A percentile compares a stretch with the other conserved stretches of the same genome.
phyloP scores from a whole-genome alignment of 192 early-diverging fungal species.

The Umbelopsis vinacea region DNA sequence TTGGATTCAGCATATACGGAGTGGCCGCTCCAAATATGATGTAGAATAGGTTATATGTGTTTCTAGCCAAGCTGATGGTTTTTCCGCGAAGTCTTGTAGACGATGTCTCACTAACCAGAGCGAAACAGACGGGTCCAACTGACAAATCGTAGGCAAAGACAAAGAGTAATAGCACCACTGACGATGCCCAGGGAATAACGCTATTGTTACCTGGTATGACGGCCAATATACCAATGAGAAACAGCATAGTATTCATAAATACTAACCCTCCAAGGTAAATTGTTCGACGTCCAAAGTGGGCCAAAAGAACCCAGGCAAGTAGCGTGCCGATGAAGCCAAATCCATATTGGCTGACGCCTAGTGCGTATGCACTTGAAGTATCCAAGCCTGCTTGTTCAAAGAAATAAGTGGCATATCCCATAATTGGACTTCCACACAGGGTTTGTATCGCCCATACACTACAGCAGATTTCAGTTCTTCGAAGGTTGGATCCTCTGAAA shows the following conservation, averaged over 20 bases:
- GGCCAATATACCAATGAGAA: not conserved
- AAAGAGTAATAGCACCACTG: not conserved
- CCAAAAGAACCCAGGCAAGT: not conserved
- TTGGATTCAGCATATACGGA: slow-evolving; percentile 10
- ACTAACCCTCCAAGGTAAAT: not conserved
- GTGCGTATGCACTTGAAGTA: not conserved
- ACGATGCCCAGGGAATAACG: not conserved
- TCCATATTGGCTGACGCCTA: slow-evolving; percentile 6
- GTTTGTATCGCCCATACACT: not conserved
- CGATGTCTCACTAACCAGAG: slow-evolving; percentile 5
- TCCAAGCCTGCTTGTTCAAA: not conserved
- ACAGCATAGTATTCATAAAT: not conserved
- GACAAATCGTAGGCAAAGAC: not conserved
- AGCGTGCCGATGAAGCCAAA: not conserved
- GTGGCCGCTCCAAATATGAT: slow-evolving; percentile 1
- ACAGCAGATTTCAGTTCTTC: slow-evolving; percentile 6
- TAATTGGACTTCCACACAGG: not conserved
- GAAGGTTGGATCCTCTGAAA: slow-evolving; percentile 3
- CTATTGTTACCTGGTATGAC: not conserved
- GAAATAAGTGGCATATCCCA: slow-evolving; percentile 10
- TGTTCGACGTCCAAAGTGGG: not conserved
- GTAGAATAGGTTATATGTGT: not conserved
- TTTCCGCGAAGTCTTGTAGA: not conserved
- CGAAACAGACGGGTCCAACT: not conserved
- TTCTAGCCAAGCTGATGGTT: not conserved